Percentiles rank a stretch among this genome's conserved stretches.
Evolutionary conservation across 208 protist species (phyloP).

Genomic region (Crithidia mellificae): DNA sequence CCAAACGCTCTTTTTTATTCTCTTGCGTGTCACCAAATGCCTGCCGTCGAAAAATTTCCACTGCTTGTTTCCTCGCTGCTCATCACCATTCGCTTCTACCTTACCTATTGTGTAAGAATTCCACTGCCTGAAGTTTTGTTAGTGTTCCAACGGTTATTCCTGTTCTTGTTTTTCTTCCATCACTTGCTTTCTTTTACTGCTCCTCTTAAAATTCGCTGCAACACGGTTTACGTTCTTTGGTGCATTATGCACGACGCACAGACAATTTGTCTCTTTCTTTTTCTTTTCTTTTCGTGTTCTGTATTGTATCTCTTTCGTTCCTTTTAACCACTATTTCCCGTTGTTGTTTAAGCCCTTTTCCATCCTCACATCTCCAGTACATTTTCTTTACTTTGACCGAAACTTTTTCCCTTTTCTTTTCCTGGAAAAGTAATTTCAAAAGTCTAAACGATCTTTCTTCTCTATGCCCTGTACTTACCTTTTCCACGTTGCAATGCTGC

Average conservation of each 20-base stretch:
- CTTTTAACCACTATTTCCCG: not conserved
- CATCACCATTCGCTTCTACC: not conserved
- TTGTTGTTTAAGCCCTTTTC: not conserved
- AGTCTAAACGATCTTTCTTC: too few species aligned
- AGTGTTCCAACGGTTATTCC: too few species aligned
- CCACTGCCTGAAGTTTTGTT: too few species aligned
- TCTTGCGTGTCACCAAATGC: too few species aligned
- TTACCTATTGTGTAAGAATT: not conserved
- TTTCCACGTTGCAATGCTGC: not conserved
- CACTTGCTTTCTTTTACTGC: not conserved
- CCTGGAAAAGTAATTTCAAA: not conserved
- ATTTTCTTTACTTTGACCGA: not conserved
- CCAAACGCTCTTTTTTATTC: not conserved
- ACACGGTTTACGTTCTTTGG: too few species aligned
- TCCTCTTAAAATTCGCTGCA: not conserved
- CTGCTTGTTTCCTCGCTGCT: too few species aligned
- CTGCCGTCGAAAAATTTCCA: too few species aligned
- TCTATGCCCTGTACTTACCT: too few species aligned
- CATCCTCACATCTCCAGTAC: slow-evolving; percentile 3
- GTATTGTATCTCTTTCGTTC: too few species aligned
- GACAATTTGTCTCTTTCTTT: slow-evolving; percentile 2
- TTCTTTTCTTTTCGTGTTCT: slow-evolving; percentile 7
- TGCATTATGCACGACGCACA: not conserved
- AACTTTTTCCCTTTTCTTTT: not conserved
- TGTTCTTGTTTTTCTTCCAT: not conserved